phyloP scores from a whole-genome alignment of 2,329 filamentous ascomycete genomes.

The Truncatella angustata region DNA sequence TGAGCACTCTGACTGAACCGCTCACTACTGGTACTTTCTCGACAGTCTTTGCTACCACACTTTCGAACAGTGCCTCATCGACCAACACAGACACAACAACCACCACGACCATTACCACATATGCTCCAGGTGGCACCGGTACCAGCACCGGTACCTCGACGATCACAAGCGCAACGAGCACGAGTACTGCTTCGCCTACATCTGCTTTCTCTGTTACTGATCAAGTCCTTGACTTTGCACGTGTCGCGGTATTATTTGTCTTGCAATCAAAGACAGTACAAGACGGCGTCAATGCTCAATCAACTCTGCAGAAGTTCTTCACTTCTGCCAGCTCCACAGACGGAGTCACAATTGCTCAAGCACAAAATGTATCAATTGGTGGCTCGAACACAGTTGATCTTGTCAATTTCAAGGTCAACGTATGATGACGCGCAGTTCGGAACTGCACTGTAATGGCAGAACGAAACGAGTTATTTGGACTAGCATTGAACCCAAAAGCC shows the following conservation, averaged over 20 bases:
- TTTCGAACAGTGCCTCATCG: neutral
- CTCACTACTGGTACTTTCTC: slow-evolving; percentile 16
- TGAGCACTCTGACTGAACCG: slow-evolving; percentile 16
- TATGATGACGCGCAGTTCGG: slow-evolving; percentile 9
- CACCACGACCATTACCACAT: slow-evolving; percentile 16
- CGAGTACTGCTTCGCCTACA: slow-evolving; percentile 22
- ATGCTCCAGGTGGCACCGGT: no score
- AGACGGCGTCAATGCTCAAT: slow-evolving; percentile 54
- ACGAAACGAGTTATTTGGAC: neutral
- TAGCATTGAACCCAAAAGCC: neutral
- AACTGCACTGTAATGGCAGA: neutral
- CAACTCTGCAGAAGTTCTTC: slow-evolving; percentile 54
- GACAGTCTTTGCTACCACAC: slow-evolving; percentile 12
- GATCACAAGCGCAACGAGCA: slow-evolving; percentile 15
- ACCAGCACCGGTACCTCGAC: slow-evolving; percentile 22
- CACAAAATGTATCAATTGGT: slow-evolving; percentile 40
- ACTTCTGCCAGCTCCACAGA: slow-evolving; percentile 31
- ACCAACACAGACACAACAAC: slow-evolving; percentile 20
- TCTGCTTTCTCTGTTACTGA: slow-evolving; percentile 50
- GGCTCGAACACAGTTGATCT: slow-evolving; percentile 48
- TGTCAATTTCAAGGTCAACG: slow-evolving; percentile 43
- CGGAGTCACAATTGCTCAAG: slow-evolving; percentile 31
- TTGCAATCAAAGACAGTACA: slow-evolving; percentile 53
- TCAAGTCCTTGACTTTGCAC: slow-evolving; percentile 60
- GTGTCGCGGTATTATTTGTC: slow-evolving; percentile 60